Evolutionary conservation across 1,284 basidiomycete genomes (phyloP).

Genomic region (Ceraceosorus bombacis): DNA sequence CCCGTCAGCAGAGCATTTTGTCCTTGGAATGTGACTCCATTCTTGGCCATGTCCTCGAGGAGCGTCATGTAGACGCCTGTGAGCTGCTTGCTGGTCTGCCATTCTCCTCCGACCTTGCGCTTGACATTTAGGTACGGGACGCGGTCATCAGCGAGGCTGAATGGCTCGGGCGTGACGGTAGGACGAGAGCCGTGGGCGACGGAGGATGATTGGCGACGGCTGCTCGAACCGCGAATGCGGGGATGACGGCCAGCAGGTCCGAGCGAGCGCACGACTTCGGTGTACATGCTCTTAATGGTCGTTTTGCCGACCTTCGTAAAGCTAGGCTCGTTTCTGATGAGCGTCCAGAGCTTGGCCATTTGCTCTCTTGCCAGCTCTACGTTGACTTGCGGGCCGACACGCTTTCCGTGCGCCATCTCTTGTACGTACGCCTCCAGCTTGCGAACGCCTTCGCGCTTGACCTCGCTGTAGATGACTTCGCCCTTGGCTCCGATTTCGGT

Average conservation of each 20-base stretch:
- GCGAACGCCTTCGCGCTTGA: constrained; percentile 87
- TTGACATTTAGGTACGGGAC: constrained; percentile 91
- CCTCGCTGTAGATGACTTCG: constrained; percentile 87
- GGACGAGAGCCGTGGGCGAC: constrained; percentile 64
- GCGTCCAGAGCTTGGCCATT: constrained; percentile 89
- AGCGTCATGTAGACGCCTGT: constrained; percentile 77
- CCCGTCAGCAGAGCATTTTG: constrained; percentile 97
- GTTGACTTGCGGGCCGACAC: constrained; percentile 48
- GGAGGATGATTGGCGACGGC: constrained; percentile 29
- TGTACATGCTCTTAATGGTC: constrained; percentile 91
- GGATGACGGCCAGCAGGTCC: constrained; percentile 52
- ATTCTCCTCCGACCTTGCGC: constrained; percentile 88
- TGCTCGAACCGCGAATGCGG: constrained; percentile 21
- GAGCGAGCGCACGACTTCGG: constrained; percentile 72
- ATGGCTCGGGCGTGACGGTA: constrained; percentile 38
- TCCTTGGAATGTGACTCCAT: constrained; percentile 94
- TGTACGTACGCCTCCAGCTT: constrained; percentile 97
- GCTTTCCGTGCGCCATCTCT: constrained; percentile 94
- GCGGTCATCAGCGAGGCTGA: constrained; percentile 57
- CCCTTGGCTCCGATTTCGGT: constrained; percentile 88
- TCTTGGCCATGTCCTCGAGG: constrained; percentile 92
- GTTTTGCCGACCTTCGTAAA: constrained; percentile 96
- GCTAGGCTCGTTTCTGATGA: constrained; percentile 91
- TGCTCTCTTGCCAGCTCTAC: constrained; percentile 92
- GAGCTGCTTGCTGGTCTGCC: constrained; percentile 94